Percentiles rank a stretch among this genome's conserved stretches.
Evolutionary conservation across 305 asterid genomes (phyloP).

Genomic region (Fraxinus ornus): DNA sequence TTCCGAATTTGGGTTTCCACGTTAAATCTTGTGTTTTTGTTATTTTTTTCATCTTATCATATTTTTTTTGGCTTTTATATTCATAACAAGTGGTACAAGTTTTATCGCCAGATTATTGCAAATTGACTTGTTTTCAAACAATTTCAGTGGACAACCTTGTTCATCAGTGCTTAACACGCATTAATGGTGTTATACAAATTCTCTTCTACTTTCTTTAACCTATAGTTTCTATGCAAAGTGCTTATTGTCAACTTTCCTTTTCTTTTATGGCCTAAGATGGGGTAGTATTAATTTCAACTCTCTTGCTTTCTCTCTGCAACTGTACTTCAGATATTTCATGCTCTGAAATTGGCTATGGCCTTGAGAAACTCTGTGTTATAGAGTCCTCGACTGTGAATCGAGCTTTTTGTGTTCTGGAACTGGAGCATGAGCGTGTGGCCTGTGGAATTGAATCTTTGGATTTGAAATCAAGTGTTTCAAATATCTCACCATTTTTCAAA

Average conservation of each 20-base stretch:
- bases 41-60: background rate
- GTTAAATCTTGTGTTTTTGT: background rate
- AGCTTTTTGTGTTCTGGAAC: background rate
- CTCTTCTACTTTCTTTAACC: background rate
- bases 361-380: background rate
- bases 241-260: background rate
- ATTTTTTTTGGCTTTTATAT: no score
- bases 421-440: background rate
- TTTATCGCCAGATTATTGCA: background rate
- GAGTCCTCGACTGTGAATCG: background rate
- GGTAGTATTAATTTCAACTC: background rate
- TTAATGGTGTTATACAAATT: background rate
- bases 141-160: background rate
- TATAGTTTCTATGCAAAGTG: background rate
- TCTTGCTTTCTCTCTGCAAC: background rate
- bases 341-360: background rate
- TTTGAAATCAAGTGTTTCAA: background rate
- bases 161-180: background rate
- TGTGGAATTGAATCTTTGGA: background rate
- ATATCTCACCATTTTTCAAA: slow-evolving; percentile 1
- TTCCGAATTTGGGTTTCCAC: background rate
- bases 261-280: background rate
- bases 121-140: background rate
- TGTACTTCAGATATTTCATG: background rate
- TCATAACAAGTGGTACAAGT: background rate